Conservation (phyloP, 352 stramenopile genomes). For the Globisporangium cylindrosporum region DNA sequence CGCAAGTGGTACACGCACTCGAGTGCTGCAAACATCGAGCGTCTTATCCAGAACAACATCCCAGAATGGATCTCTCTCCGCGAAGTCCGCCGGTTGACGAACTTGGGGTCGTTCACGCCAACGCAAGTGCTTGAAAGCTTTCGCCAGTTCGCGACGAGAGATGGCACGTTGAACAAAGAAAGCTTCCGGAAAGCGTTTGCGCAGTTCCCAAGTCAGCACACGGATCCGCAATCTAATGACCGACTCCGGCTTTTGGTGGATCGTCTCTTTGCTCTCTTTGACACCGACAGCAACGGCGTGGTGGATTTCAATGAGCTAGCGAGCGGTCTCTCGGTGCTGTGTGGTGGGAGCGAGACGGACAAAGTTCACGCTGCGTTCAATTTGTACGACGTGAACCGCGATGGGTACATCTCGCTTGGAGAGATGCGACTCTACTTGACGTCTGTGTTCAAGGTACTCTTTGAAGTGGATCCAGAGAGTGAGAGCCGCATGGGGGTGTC, state of each 20-base stretch:
- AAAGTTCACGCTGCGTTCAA: conserved; percentile 83
- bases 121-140: conserved; percentile 83
- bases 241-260: conserved; percentile 64
- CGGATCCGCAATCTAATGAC: conserved; percentile 27
- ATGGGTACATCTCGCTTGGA: conserved; percentile 80
- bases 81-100: conserved; percentile 77
- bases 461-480: conserved; percentile 73
- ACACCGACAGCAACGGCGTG: conserved; percentile 74
- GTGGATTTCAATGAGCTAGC: conserved; percentile 83
- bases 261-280: conserved; percentile 79
- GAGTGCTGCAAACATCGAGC: conserved; percentile 72
- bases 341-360: conserved; percentile 59
- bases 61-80: conserved; percentile 73
- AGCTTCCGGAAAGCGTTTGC: conserved; percentile 59
- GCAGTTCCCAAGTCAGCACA: conserved; percentile 41
- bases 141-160: conserved; percentile 49
- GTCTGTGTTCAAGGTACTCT: conserved; percentile 86
- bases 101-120: conserved; percentile 60
- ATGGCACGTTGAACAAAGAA: conserved; percentile 69
- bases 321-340: conserved; percentile 77
- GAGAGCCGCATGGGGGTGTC: conserved; percentile 58
- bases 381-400: conserved; percentile 86
- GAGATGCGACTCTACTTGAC: conserved; percentile 86
- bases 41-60: conserved; percentile 76
- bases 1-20: conserved; percentile 78